phyloP scores from a whole-genome alignment of 2,329 filamentous ascomycete genomes.

The Penicillium sp. region DNA sequence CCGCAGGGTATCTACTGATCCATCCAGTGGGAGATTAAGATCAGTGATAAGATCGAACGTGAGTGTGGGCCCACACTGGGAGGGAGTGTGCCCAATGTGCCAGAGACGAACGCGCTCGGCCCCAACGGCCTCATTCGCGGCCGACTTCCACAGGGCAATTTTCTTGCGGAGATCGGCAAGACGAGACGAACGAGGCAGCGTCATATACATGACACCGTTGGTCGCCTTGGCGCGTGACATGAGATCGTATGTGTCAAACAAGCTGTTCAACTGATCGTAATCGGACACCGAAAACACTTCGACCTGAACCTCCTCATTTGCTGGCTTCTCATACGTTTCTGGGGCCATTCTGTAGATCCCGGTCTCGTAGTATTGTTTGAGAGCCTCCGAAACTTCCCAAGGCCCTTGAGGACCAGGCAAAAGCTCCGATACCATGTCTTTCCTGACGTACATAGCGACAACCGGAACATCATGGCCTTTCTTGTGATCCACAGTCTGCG shows the following conservation, averaged over 20 bases:
- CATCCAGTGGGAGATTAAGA: conserved; percentile 29
- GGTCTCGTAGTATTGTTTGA: conserved; percentile 41
- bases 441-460: conserved; percentile 56
- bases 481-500: conserved; percentile 43
- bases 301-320: conserved; percentile 32
- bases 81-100: conserved; percentile 38
- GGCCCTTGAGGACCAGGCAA: conserved; percentile 45
- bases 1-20: conserved; percentile 29
- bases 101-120: conserved; percentile 42
- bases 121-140: conserved; percentile 21
- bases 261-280: conserved; percentile 35
- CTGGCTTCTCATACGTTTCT: conserved; percentile 10
- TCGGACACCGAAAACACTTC: conserved; percentile 41
- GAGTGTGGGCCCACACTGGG: conserved; percentile 34
- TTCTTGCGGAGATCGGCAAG: conserved; percentile 40
- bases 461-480: conserved; percentile 52
- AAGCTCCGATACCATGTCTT: conserved; percentile 45
- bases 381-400: conserved; percentile 47
- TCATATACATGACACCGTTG: conserved; percentile 37
- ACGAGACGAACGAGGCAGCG: conserved; percentile 33
- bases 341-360: conserved; percentile 21
- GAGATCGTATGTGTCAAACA: conserved; percentile 46
- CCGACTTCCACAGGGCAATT: conserved; percentile 34
- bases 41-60: conserved; percentile 36
- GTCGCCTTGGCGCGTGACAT: conserved; percentile 39